Percentiles rank a stretch among this genome's conserved stretches.
phyloP scores from a whole-genome alignment of 2,329 filamentous ascomycete genomes.

The Fusarium succisae region DNA sequence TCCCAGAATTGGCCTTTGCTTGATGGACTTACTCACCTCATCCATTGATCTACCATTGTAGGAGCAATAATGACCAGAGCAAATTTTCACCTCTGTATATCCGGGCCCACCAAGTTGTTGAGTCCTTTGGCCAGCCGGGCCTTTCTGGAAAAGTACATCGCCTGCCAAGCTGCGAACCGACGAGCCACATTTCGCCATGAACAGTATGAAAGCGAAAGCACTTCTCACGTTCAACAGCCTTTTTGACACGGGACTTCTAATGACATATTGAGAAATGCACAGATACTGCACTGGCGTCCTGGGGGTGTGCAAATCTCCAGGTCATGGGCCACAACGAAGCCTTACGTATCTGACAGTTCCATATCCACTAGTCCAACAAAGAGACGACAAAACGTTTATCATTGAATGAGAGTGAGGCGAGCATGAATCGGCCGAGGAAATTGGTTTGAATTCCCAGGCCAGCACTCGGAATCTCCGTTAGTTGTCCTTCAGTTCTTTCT shows the following conservation, averaged over 20 bases:
- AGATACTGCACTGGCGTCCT: not conserved
- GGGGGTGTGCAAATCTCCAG: not conserved
- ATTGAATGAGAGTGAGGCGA: not conserved
- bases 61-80: not conserved
- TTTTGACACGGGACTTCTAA: no score
- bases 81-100: not conserved
- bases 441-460: no score
- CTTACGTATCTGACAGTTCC: not conserved
- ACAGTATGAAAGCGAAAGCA: not conserved
- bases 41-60: not conserved
- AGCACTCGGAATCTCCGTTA: not conserved
- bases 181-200: not conserved
- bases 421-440: no score
- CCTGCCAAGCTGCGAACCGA: not conserved
- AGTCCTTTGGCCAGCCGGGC: not conserved
- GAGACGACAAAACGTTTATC: not conserved
- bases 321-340: not conserved
- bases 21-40: not conserved
- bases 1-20: not conserved
- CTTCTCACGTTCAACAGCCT: not conserved
- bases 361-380: not conserved
- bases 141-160: no score
- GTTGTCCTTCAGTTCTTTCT: not conserved
- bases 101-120: not conserved
- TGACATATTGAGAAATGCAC: rapidly evolving